These are phyloP conservation scores for Peronospora farinosa DNA, from an alignment of 352 stramenopile genomes.

Conservation along the genomic window DNA sequence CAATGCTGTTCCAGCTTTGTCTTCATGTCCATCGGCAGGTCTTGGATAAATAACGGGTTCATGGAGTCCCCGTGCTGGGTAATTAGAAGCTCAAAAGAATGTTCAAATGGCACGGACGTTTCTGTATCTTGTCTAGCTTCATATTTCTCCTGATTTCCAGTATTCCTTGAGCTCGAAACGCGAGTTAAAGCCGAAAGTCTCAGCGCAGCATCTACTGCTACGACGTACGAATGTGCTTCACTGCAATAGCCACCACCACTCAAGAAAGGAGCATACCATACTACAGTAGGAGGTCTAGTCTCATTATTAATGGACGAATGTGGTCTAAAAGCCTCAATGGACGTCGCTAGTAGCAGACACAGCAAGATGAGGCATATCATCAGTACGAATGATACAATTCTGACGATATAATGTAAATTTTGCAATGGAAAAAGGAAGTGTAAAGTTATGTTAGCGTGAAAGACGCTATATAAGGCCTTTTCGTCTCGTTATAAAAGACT, in stretches of 20 bases:
- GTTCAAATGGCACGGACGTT: not conserved
- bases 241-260: slow-evolving; percentile 90
- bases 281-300: slow-evolving; percentile 33
- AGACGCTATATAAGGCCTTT: too few relatives aligned
- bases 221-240: slow-evolving; percentile 86
- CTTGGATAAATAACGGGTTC: slow-evolving; percentile 59
- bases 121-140: slow-evolving; percentile 3
- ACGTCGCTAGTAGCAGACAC: slow-evolving; percentile 7
- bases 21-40: slow-evolving; percentile 45
- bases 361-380: slow-evolving; percentile 5
- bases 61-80: slow-evolving; percentile 64
- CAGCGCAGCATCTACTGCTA: slow-evolving; percentile 45
- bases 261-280: slow-evolving; percentile 89
- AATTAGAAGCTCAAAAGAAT: slow-evolving; percentile 52
- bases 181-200: not conserved
- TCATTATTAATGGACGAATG: not conserved
- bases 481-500: too few relatives aligned
- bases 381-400: slow-evolving; percentile 16
- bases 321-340: slow-evolving; percentile 5
- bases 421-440: too few relatives aligned
- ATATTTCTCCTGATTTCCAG: slow-evolving; percentile 12
- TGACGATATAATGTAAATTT: slow-evolving; percentile 1
- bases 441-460: too few relatives aligned
- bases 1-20: slow-evolving; percentile 52
- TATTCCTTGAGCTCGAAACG: not conserved